Evolutionary conservation across 192 early-diverging fungal species (phyloP), one percentile per base, ranked within the genome.

Genomic region (Coemansia sp.): DNA sequence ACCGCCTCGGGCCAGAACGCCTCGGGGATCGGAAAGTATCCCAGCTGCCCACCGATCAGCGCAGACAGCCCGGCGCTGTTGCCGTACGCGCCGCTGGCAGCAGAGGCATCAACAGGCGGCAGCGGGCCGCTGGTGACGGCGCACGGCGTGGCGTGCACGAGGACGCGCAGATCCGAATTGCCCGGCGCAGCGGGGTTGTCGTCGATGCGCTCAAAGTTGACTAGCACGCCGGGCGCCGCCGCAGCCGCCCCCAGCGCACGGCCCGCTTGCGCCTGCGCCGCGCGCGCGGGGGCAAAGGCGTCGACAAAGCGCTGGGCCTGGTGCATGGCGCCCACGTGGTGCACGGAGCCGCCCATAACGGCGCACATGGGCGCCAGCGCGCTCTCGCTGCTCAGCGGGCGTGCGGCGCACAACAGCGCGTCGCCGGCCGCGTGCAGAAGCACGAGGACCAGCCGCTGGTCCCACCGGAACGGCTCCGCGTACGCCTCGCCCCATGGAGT

Each of bases 391-490:
- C 73, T 80, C 32, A 71, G 57, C 43, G 53, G 37, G 51, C 76
- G 70, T n/a, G 64, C 73, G 10, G 70, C 61, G 19, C 81, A 83
- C 64, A 83, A 37, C 40, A 42, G 45, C 8, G 12, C 19, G 41
- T 74, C 72, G 19, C 57, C 59, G 17, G 57, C 45, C 38, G 86
- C 86, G 59, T 87, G 77, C 22, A 93, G 67, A 42, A 91, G 73
- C 32, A 94, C 77, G 3, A 92, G 86, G 41, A 80, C 86, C 35
- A 94, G 67, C 2, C 88, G 72, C 60, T 94, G 92, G 59, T 94
- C 91, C 93, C 93, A 94, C 24, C 93, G 77, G 39, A 94, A 93
- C 38, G 93, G 93, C 77, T 94, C 92, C 7, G 81, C 61, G 62
- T 90, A 92, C 12, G 85, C 73, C 57, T 89, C 85, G 8, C 81